Conservation (phyloP, 2,329 filamentous ascomycete species). For the Aureobasidium sp. region DNA sequence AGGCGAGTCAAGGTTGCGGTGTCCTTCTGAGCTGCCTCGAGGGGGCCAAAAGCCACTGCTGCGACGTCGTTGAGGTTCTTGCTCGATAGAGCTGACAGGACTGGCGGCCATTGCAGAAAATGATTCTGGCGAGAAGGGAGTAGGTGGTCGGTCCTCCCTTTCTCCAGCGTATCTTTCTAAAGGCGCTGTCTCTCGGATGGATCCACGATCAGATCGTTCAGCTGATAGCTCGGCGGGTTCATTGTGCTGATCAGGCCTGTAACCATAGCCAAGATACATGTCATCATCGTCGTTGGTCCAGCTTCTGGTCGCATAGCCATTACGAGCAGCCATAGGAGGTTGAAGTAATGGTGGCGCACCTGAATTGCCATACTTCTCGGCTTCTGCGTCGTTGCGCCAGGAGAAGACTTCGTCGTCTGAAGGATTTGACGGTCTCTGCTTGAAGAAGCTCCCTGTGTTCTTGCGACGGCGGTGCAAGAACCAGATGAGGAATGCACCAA, state of each 20-base stretch:
- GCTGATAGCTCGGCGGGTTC: constrained; percentile 9
- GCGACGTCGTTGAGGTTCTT: background rate
- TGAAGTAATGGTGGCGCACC: constrained; percentile 3
- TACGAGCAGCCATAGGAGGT: background rate
- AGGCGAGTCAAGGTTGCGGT: background rate
- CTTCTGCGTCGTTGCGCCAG: background rate
- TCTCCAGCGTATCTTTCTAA: background rate
- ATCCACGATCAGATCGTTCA: background rate
- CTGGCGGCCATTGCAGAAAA: background rate
- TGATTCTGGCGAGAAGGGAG: constrained; percentile 1
- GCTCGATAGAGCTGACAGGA: constrained; percentile 4
- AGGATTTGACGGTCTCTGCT: constrained; percentile 6
- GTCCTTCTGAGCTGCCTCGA: background rate
- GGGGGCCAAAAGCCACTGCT: constrained; percentile 6
- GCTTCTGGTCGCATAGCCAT: background rate
- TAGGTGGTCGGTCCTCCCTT: background rate
- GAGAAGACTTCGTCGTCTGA: background rate
- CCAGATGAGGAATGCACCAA: constrained; percentile 16
- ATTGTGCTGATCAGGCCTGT: background rate
- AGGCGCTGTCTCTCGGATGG: background rate
- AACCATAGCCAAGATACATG: background rate
- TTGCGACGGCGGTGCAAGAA: constrained; percentile 16
- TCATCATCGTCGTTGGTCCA: background rate
- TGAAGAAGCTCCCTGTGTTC: constrained; percentile 14
- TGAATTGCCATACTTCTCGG: background rate